These are phyloP conservation scores for Barnettozyma californica DNA, from an alignment of 805 yeast genomes.

Conservation along the genomic window DNA sequence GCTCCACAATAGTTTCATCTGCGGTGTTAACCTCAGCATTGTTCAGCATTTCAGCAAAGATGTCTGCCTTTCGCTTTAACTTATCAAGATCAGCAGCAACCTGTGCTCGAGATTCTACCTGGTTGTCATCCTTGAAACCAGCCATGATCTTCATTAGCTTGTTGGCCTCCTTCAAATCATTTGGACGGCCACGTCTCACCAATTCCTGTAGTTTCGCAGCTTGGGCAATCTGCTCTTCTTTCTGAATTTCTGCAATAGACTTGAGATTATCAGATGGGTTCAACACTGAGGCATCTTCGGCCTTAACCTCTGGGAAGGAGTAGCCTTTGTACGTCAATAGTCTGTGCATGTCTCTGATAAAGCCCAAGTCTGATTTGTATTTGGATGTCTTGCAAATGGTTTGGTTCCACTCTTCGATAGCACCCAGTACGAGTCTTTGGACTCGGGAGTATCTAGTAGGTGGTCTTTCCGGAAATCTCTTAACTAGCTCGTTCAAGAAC, in stretches of 20 bases:
- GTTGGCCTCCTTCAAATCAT: conserved; percentile 93
- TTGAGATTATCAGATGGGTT: conserved; percentile 84
- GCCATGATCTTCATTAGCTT: conserved; percentile 97
- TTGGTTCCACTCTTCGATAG: conserved; percentile 96
- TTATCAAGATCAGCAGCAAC: conserved; percentile 81
- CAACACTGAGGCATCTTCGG: conserved; percentile 88
- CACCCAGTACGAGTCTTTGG: conserved; percentile 80
- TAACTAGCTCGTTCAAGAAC: conserved; percentile 87
- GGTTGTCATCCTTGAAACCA: conserved; percentile 84
- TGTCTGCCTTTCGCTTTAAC: conserved; percentile 77
- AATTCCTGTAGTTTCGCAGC: conserved; percentile 93
- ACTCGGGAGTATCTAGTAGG: conserved; percentile 78
- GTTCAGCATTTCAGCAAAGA: conserved; percentile 81
- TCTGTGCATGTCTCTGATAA: conserved; percentile 93
- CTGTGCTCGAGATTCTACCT: conserved; percentile 59
- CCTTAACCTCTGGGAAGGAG: conserved; percentile 83
- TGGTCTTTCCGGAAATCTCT: conserved; percentile 91
- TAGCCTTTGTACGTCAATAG: conserved; percentile 87
- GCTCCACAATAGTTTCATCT: conserved; percentile 72
- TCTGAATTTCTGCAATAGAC: conserved; percentile 83
- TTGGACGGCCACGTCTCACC: conserved; percentile 91
- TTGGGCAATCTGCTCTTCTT: conserved; percentile 89
- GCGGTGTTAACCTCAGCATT: conserved; percentile 37
- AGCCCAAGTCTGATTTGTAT: conserved; percentile 87
- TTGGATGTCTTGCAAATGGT: conserved; percentile 87